These are phyloP conservation scores for Crithidia acanthocephali DNA, from an alignment of 208 protist species.

Conservation along the genomic window DNA sequence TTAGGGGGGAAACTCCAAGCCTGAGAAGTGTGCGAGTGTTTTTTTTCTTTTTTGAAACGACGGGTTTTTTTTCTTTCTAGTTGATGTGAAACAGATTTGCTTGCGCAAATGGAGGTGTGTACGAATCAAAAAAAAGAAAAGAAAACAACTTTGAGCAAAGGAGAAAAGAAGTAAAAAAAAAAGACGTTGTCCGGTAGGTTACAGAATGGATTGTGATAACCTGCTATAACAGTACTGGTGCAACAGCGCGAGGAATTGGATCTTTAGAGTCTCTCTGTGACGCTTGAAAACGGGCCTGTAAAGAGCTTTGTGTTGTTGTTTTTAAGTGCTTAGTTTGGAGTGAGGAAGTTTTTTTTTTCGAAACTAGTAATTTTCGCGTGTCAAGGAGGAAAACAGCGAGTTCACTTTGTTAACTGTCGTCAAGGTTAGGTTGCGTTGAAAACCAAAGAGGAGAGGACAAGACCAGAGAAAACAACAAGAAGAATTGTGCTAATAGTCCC, in stretches of 20 bases:
- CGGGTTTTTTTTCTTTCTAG: background rate
- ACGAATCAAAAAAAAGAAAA: background rate
- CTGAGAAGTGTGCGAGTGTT: background rate
- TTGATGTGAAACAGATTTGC: background rate
- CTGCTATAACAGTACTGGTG: background rate
- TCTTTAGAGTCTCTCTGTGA: background rate
- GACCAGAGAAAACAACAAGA: background rate
- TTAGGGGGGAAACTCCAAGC: background rate
- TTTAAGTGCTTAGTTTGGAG: constrained; percentile 10
- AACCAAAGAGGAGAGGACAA: background rate
- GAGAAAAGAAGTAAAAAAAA: constrained; percentile 10
- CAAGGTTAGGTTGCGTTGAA: background rate
- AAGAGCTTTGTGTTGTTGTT: constrained; percentile 28
- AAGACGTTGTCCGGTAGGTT: background rate
- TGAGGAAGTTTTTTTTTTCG: constrained; percentile 4
- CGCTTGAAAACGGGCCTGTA: background rate
- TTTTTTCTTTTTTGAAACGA: background rate
- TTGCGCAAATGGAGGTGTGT: background rate
- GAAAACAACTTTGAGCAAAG: background rate
- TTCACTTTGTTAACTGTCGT: constrained; percentile 18
- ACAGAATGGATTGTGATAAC: background rate
- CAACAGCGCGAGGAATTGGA: background rate
- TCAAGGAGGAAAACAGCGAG: constrained; percentile 6
- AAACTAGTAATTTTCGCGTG: constrained; percentile 7
- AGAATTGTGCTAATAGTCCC: too few species aligned